Conservation (phyloP, 768 basidiomycete species). For the Pulveroboletus frians region DNA sequence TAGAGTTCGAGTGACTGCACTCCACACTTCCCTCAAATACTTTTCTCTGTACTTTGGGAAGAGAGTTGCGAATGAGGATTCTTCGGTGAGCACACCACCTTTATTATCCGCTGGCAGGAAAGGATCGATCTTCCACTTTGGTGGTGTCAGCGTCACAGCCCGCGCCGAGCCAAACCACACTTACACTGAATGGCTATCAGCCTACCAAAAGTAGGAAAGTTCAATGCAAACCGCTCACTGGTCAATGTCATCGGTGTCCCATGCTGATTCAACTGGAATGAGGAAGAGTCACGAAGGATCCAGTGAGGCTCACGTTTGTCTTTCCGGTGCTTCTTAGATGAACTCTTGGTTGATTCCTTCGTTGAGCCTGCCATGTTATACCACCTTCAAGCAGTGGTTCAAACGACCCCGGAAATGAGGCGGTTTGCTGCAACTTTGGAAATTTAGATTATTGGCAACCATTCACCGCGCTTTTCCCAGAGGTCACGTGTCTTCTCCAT, state of each 20-base stretch:
- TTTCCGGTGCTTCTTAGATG: constrained; percentile 88
- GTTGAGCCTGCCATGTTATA: constrained; percentile 20
- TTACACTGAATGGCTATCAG: constrained; percentile 38
- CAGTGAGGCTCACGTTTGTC: constrained; percentile 75
- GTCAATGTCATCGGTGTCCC: constrained; percentile 99
- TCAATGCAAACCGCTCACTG: constrained; percentile 59
- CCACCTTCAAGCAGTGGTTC: too few species aligned
- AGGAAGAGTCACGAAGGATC: neutral
- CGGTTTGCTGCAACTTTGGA: too few species aligned
- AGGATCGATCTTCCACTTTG: constrained; percentile 83
- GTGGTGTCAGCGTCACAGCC: constrained; percentile 10
- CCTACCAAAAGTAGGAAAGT: neutral
- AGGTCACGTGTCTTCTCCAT: too few species aligned
- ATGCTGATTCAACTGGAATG: constrained; percentile 52
- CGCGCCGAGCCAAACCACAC: constrained; percentile 10
- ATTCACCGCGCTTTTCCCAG: too few species aligned
- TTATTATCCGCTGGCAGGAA: constrained; percentile 75
- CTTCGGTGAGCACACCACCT: constrained; percentile 82
- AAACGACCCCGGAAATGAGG: too few species aligned
- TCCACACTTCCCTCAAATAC: constrained; percentile 93
- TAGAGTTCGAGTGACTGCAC: constrained; percentile 77
- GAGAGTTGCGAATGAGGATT: constrained; percentile 95
- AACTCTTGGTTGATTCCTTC: constrained; percentile 49
- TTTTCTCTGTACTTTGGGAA: constrained; percentile 99
- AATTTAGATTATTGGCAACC: too few species aligned